phyloP scores from a whole-genome alignment of 169 alveolate genomes.

The Cryptosporidium ubiquitum region DNA sequence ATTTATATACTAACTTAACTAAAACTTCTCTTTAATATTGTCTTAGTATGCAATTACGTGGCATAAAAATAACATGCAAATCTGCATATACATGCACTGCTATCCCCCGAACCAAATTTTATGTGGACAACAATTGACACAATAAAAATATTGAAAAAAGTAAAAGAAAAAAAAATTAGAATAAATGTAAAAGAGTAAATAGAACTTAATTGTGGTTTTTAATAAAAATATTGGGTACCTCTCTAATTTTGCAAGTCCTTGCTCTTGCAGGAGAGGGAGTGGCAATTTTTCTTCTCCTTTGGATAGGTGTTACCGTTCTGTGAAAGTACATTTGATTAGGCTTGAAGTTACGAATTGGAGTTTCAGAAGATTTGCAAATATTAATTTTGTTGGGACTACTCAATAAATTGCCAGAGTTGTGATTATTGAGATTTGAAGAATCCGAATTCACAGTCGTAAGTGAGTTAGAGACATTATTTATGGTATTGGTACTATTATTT shows the following conservation, averaged over 20 bases:
- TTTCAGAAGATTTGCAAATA: neutral
- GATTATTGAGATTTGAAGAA: neutral
- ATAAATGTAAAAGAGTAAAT: neutral
- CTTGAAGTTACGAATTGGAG: neutral
- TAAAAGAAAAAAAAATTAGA: neutral
- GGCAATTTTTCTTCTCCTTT: constrained; percentile 29
- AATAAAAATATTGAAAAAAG: neutral
- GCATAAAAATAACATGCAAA: neutral
- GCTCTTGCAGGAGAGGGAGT: constrained; percentile 55
- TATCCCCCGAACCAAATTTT: neutral
- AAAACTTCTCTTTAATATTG: neutral
- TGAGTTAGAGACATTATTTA: neutral
- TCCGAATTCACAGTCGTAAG: neutral
- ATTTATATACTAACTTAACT: neutral
- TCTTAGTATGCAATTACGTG: neutral
- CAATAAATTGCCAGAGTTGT: neutral
- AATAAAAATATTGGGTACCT: neutral
- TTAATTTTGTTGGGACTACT: neutral
- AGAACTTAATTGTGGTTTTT: neutral
- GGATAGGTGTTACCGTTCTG: constrained; percentile 53
- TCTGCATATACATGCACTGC: neutral
- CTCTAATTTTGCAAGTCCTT: constrained; percentile 33
- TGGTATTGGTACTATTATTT: neutral
- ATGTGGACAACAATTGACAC: neutral
- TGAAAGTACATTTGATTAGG: constrained; percentile 3